phyloP scores from a whole-genome alignment of 768 basidiomycete genomes.

The Psilocybe azurescens region DNA sequence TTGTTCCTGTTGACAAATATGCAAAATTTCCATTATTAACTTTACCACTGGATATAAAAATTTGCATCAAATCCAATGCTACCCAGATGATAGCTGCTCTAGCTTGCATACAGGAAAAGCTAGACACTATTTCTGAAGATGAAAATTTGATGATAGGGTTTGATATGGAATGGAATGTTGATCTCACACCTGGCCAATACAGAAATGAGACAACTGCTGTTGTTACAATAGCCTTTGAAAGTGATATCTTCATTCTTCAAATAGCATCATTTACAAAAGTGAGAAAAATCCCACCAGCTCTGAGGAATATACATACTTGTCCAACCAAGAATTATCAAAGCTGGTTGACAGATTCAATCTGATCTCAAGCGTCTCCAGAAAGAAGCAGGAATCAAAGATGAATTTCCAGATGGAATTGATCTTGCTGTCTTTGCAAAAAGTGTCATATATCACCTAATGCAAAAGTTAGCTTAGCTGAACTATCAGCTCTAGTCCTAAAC shows the following conservation, averaged over 20 bases:
- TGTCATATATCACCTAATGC: slow-evolving; percentile 15
- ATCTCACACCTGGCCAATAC: background rate
- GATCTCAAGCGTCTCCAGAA: slow-evolving; percentile 26
- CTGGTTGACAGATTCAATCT: slow-evolving; percentile 24
- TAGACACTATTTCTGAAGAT: background rate
- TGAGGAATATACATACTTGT: too few species aligned
- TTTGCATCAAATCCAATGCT: slow-evolving; percentile 10
- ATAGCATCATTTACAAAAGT: slow-evolving; percentile 16
- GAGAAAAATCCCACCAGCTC: too few species aligned
- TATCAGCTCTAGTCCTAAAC: slow-evolving; percentile 31
- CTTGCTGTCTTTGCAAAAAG: slow-evolving; percentile 27
- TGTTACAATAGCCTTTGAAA: slow-evolving; percentile 20
- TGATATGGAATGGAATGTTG: slow-evolving; percentile 26
- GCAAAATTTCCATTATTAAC: slow-evolving; percentile 22
- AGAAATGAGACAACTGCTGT: slow-evolving; percentile 14
- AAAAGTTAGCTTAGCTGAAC: slow-evolving; percentile 31
- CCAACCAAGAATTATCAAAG: slow-evolving; percentile 22
- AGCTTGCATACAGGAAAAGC: too few species aligned
- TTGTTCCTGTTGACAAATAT: slow-evolving; percentile 28
- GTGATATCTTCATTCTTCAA: slow-evolving; percentile 23
- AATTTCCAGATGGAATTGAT: slow-evolving; percentile 25
- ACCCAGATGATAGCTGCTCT: slow-evolving; percentile 23
- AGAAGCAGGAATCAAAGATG: background rate
- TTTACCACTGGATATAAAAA: slow-evolving; percentile 17
- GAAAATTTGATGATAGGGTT: slow-evolving; percentile 17